Evolutionary conservation across 2,329 filamentous ascomycete genomes (phyloP).

Genomic region (Fusarium piperis): DNA sequence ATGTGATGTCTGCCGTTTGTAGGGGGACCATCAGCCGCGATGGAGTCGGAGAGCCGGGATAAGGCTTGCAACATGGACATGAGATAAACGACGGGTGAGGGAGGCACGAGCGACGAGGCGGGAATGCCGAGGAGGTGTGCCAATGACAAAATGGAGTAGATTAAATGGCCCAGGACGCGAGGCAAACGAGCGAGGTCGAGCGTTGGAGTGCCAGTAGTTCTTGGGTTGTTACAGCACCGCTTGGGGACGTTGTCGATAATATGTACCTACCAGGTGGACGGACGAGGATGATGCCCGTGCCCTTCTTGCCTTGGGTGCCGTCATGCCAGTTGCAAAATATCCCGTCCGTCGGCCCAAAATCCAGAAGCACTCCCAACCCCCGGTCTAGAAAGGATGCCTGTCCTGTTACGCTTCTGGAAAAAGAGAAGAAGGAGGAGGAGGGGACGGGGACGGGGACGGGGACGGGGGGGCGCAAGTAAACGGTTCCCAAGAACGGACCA

Average conservation of each 20-base stretch:
- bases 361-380: constrained; percentile 37
- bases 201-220: constrained; percentile 34
- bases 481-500: constrained; percentile 23
- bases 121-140: constrained; percentile 35
- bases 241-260: constrained; percentile 40
- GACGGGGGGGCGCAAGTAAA: constrained; percentile 33
- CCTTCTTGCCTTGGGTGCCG: constrained; percentile 16
- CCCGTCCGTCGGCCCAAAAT: constrained; percentile 31
- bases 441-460: constrained; percentile 10
- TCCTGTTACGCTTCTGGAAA: constrained; percentile 38
- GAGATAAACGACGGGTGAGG: constrained; percentile 36
- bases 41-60: constrained; percentile 30
- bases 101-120: constrained; percentile 38
- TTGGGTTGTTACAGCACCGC: constrained; percentile 36
- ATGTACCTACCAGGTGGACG: constrained; percentile 36
- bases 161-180: constrained; percentile 39
- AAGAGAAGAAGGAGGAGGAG: constrained; percentile 33
- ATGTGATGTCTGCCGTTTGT: constrained; percentile 35
- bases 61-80: constrained; percentile 34
- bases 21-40: constrained; percentile 24
- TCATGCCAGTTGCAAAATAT: constrained; percentile 38
- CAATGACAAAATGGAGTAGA: constrained; percentile 33
- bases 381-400: constrained; percentile 25
- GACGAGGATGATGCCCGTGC: constrained; percentile 29
- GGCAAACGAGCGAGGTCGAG: constrained; percentile 33